Evolutionary conservation across 2,329 filamentous ascomycete species (phyloP), one percentile per base, ranked within the genome.

Genomic region (Colletotrichum gigasporum): DNA sequence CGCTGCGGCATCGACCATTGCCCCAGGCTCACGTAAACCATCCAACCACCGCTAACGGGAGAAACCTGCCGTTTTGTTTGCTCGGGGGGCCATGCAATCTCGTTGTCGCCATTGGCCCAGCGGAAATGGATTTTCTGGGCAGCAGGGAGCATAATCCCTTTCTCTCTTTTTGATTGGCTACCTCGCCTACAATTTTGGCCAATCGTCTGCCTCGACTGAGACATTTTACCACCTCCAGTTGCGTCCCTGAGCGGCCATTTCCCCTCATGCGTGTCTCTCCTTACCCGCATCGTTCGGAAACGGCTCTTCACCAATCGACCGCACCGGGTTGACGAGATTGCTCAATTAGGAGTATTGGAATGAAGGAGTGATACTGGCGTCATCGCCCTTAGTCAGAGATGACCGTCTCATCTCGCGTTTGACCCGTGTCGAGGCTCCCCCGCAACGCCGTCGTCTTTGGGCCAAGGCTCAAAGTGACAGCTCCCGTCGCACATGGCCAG

Each of bases 191-290:
- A 65, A 66, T 69, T 50, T 47, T 54, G 48, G 7, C 65, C 63
- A 67, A 67, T 67, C 56, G 32, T 14, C 8, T 39, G 54, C 52
- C 66, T 55, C 41, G 60, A 53, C 56, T 53, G 48, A 55, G 51
- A 57, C 51, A 58, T 52, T 51, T 45, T 63, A 30, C 30, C 39
- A 39, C 51, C 59, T 24, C 57, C 30, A 56, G 18, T 41, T 30
- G 30, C n/a, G 56, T 53, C 41, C 47, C 56, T 42, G 26, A 54
- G 35, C 20, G 28, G 8, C 62, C 56, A 65, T 65, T 55, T 53
- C 48, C 57, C 58, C 62, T 66, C 59, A 69, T 73, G 70, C 70
- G 72, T 73, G 73, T 75, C 72, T 75, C 70, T 72, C 71, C 71
- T 55, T 73, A 71, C 69, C 70, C 65, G 71, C 67, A 62, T 62